Base-by-base conservation (phyloP, 2,329 filamentous ascomycete genomes). In the Didymosphaeria variabile region DNA sequence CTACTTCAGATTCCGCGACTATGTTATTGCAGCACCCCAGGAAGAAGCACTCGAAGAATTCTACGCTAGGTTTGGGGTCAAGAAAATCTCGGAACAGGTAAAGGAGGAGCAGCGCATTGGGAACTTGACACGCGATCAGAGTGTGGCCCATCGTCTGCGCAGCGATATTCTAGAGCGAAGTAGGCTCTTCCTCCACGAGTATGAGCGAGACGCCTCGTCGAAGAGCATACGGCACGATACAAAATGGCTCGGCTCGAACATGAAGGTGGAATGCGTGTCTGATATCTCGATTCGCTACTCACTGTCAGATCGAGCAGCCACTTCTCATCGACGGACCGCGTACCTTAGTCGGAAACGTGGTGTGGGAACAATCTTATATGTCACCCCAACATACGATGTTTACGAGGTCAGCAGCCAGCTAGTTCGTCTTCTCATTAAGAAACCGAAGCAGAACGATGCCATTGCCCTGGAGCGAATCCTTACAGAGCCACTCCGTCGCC, bases 401-500 rank as follows among this genome's bases (percentile, higher is more conserved):
- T 98, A 97, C 75, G 93, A 99, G 79, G 90, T 99, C 66, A 95
- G 93, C 59, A 91, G 94, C 69, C 92, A 92, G 29, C 84, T 99
- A 50, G 93, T 94, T 64, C 88, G 90, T 70, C 81, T 97, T 55
- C 84, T 99, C 40, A 83, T 99, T 51, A 87, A 88, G 55, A 87
- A 93, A 23, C 93, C 94, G 8, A 94, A 92, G 68, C 91, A 97
- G 71, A 94, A 92, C 66, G 93, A 94, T 2, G 93, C 92, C 57
- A 86, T 97, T 58, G 94, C 95, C 57, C 88, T 99, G 58, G 95
- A 98, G 79, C 94, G 93, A 56, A 90, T 99, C 64, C 82, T 99
- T 40, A 94, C 91, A 60, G 89, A 95, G 9, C 92, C 94, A 68
- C 84, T 99, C 26, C 86, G 91, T 50, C 90, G 94, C 55, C 81